Base-by-base conservation (phyloP, 768 basidiomycete species). In the Kwoniella heveanensis region DNA sequence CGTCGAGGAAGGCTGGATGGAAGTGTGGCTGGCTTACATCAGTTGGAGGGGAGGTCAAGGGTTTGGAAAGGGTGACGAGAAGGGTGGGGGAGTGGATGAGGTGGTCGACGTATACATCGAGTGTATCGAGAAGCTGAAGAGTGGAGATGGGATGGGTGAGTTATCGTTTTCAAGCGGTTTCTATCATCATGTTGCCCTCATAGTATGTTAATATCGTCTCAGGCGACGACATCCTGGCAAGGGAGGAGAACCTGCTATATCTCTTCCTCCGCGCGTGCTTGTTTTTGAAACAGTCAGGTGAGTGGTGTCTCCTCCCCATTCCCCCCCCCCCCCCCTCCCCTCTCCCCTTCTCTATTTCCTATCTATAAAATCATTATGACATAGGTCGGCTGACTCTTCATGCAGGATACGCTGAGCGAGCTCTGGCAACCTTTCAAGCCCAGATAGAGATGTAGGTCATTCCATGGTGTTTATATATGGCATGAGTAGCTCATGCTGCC, bases 171-270 rank as follows among this genome's bases (percentile, higher is more conserved):
- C 22, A 4, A 17, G 26, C 15, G 2, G 57, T n/a, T n/a, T n/a
- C n/a, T n/a, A n/a, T n/a, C n/a, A n/a, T n/a, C n/a, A 21, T 27
- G 0, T 6, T 15, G 10, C 27, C 44, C 50, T 6, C 22, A 36
- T 26, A 32, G 32, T 32, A 64, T 57, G 36, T 24, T 55, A 1
- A 44, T 17, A 19, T 8, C 15, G 17, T 8, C 21, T 21, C 13
- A 37, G 32, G 1, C 47, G 15, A 46, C 71, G 70, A 60, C 22
- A 68, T 65, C 10, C 70, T 73, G 32, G 52, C 66, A 17, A 56
- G 66, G n/a, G 80, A 81, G 51, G 78, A 77, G 22, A 79, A 80
- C 60, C 67, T 71, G 24, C 61, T 82, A n/a, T 81, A 81, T 62
- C 71, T 82, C 1, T 63, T 82, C 52, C 66, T 81, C 3, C 66